Evolutionary conservation across 768 basidiomycete genomes (phyloP).

Genomic region (Hirschioporus abietinus): DNA sequence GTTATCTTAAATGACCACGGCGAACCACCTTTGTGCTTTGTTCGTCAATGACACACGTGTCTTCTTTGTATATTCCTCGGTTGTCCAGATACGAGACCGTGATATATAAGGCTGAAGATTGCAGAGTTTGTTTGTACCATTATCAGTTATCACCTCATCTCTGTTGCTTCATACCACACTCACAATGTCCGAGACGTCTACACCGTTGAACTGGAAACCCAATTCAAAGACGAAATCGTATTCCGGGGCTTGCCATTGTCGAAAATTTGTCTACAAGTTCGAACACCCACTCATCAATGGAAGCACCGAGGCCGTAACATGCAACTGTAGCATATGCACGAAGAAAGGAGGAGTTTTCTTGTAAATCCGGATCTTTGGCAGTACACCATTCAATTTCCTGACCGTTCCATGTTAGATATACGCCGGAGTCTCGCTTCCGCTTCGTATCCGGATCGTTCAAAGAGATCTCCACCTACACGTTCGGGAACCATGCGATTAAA

Average conservation of each 20-base stretch:
- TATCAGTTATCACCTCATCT: neutral
- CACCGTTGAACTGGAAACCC: neutral
- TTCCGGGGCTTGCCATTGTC: neutral
- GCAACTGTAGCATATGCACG: slow-evolving; percentile 5
- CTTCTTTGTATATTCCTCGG: too few species aligned
- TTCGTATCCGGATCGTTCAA: neutral
- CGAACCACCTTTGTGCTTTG: too few species aligned
- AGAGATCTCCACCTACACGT: neutral
- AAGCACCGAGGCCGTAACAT: neutral
- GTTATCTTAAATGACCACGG: too few species aligned
- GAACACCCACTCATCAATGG: neutral
- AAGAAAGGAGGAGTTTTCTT: neutral
- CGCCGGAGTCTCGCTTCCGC: neutral
- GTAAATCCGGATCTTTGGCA: neutral
- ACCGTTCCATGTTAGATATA: neutral
- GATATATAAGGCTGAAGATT: neutral
- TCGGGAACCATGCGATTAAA: neutral
- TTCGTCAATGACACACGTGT: too few species aligned
- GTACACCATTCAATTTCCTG: neutral
- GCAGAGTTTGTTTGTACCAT: neutral
- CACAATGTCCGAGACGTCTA: neutral
- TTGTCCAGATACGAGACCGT: too few species aligned
- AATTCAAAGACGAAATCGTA: neutral
- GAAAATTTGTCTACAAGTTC: neutral
- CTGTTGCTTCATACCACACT: neutral